phyloP scores from a whole-genome alignment of 2,329 filamentous ascomycete genomes.

The Calonectria hawksworthii region DNA sequence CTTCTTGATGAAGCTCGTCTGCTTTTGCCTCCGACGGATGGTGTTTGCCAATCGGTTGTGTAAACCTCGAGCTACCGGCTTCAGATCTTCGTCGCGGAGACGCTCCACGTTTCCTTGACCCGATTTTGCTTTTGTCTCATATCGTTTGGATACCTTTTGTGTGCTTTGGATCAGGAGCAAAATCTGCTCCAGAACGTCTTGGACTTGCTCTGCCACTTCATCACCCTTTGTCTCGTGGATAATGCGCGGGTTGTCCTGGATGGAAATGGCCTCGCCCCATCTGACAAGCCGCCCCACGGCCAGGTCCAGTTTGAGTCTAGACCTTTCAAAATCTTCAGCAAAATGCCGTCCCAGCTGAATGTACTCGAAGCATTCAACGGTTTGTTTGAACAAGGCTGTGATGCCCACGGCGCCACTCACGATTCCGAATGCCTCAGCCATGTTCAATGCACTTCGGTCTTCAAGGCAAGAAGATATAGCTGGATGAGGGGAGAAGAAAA shows the following conservation, averaged over 20 bases:
- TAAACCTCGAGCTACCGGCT: neutral
- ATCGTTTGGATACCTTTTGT: constrained; percentile 41
- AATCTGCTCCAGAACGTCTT: constrained; percentile 44
- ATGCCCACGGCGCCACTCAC: neutral
- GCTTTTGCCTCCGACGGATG: neutral
- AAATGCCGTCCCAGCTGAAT: constrained; percentile 54
- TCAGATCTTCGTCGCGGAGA: neutral
- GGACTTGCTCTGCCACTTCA: constrained; percentile 26
- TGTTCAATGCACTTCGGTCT: neutral
- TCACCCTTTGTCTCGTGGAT: neutral
- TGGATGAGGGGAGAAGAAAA: neutral
- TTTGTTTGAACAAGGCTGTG: neutral
- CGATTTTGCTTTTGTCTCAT: constrained; percentile 25
- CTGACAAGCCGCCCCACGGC: constrained; percentile 49
- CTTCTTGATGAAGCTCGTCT: constrained; percentile 12
- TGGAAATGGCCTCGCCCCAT: constrained; percentile 50
- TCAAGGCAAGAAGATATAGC: too few species aligned
- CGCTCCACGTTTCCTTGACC: constrained; percentile 4
- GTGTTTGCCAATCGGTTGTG: neutral
- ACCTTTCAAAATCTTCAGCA: constrained; percentile 50
- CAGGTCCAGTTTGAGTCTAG: constrained; percentile 50
- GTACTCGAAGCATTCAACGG: constrained; percentile 52
- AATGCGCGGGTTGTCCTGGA: constrained; percentile 46
- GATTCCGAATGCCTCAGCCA: neutral
- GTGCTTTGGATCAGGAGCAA: constrained; percentile 40